Conservation (phyloP, 306 rosid species). For the Castanospermum australe region DNA sequence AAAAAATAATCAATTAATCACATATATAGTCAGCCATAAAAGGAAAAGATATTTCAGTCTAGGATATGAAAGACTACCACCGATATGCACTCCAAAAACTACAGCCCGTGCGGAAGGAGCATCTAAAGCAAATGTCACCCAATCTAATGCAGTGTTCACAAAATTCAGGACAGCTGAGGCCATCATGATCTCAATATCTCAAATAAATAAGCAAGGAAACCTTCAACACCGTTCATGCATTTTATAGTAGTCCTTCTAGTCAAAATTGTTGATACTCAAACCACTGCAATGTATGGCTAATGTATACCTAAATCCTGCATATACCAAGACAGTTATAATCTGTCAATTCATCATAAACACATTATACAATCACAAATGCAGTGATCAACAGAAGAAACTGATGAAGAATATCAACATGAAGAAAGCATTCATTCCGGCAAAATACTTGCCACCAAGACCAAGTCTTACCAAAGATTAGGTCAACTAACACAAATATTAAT, state of each 20-base stretch:
- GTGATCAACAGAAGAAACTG: neutral
- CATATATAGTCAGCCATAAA: neutral
- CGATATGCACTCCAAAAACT: conserved; percentile 80
- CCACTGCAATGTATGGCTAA: neutral
- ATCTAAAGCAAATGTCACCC: conserved; percentile 65
- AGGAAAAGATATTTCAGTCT: neutral
- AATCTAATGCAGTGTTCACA: conserved; percentile 53
- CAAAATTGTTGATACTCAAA: conserved; percentile 12
- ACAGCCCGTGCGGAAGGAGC: conserved; percentile 91
- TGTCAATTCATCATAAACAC: neutral
- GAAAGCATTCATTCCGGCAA: neutral
- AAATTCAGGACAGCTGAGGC: conserved; percentile 47
- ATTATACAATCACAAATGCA: neutral
- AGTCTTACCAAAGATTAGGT: too few relatives aligned
- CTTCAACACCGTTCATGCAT: conserved; percentile 37
- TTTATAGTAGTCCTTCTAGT: neutral
- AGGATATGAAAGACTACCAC: conserved; percentile 58
- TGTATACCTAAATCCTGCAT: conserved; percentile 33
- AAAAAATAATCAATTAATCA: neutral
- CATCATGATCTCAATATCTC: conserved; percentile 46
- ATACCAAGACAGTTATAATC: neutral
- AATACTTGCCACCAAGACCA: neutral
- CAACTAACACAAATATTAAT: neutral
- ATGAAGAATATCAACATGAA: neutral
- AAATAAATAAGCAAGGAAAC: conserved; percentile 19